Evolutionary conservation across 768 basidiomycete genomes (phyloP).

Genomic region (Lactarius psammicola): DNA sequence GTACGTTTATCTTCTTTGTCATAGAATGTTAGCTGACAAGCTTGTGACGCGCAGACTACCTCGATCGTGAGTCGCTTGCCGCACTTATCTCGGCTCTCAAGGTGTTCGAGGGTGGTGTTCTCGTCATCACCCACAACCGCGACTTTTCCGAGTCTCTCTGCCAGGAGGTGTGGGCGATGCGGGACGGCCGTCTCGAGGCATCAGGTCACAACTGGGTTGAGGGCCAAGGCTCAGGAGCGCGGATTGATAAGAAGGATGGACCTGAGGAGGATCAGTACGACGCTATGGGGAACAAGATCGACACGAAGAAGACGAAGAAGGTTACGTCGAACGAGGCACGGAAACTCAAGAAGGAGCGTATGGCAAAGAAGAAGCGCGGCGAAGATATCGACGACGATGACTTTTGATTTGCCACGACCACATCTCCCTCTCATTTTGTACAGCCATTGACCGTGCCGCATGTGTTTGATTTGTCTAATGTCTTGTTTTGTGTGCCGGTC

Average conservation of each 20-base stretch:
- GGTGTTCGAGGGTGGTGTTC: constrained; percentile 97
- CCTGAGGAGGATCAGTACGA: constrained; percentile 92
- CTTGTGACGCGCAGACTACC: constrained; percentile 66
- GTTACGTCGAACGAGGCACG: constrained; percentile 76
- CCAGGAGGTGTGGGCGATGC: constrained; percentile 99
- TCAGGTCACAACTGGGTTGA: constrained; percentile 99
- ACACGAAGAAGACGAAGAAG: constrained; percentile 84
- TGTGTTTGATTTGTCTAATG: constrained; percentile 18
- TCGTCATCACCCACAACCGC: constrained; percentile 96
- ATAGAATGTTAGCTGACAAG: constrained; percentile 14
- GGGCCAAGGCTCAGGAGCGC: constrained; percentile 91
- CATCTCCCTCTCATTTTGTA: constrained; percentile 1
- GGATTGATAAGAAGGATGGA: constrained; percentile 92
- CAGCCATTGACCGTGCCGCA: constrained; percentile 17
- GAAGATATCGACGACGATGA: constrained; percentile 66
- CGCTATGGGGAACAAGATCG: constrained; percentile 98
- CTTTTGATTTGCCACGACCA: constrained; percentile 31
- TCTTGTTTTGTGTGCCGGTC: constrained; percentile 23
- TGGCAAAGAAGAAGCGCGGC: constrained; percentile 84
- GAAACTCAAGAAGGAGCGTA: constrained; percentile 96
- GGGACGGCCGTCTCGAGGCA: constrained; percentile 91
- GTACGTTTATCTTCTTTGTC: constrained; percentile 41
- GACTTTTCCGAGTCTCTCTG: constrained; percentile 99
- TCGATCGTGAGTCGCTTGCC: constrained; percentile 98
- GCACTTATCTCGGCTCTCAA: constrained; percentile 98